phyloP scores from a whole-genome alignment of 345 rosid genomes.

The Arabis alpina region DNA sequence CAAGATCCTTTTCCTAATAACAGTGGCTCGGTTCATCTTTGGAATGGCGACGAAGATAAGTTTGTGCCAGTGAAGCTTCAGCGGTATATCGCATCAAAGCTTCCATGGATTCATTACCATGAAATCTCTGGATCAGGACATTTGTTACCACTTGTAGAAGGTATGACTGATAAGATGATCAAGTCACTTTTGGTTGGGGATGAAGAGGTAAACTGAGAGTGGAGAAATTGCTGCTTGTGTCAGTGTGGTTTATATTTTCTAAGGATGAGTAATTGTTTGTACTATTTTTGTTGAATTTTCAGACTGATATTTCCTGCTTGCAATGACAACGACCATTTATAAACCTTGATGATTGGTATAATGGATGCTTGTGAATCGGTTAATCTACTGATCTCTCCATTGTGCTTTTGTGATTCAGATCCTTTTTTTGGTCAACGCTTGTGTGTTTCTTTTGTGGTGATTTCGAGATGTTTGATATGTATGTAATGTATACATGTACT shows the following conservation, averaged over 20 bases:
- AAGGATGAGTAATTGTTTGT: neutral
- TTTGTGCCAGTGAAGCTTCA: slow-evolving; percentile 56
- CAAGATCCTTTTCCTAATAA: slow-evolving; percentile 60
- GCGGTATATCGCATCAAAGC: slow-evolving; percentile 47
- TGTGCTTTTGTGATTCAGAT: too few species aligned
- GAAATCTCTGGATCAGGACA: slow-evolving; percentile 68
- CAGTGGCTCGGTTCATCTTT: slow-evolving; percentile 62
- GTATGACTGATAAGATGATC: slow-evolving; percentile 52
- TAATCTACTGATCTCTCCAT: too few species aligned
- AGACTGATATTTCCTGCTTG: slow-evolving; percentile 1
- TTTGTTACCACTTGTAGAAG: slow-evolving; percentile 50
- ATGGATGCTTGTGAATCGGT: too few species aligned
- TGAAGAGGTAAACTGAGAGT: neutral
- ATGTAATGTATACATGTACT: too few species aligned
- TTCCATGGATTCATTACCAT: slow-evolving; percentile 64
- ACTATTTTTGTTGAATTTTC: neutral
- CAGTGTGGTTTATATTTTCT: neutral
- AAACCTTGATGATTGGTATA: too few species aligned
- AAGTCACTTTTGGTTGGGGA: slow-evolving; percentile 48
- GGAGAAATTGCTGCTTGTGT: slow-evolving; percentile 9
- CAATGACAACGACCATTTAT: too few species aligned
- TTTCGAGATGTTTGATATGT: too few species aligned
- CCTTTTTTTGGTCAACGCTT: too few species aligned
- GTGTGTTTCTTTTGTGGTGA: too few species aligned
- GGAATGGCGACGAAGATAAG: slow-evolving; percentile 82